Conservation (phyloP, 108 stramenopile species). For the Conticribra weissflogii region DNA sequence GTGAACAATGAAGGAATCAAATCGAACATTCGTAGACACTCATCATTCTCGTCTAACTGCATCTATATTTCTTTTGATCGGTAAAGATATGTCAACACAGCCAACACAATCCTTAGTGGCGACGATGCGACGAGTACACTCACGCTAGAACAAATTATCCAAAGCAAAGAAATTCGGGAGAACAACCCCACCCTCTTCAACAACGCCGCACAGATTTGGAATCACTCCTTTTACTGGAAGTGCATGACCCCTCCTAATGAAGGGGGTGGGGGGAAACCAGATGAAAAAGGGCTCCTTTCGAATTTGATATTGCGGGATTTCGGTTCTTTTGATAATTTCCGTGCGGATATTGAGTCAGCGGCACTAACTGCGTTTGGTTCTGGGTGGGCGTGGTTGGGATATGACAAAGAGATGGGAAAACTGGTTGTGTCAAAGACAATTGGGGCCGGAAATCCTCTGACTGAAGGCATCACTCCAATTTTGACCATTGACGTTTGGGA, state of each 20-base stretch:
- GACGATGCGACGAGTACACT: conserved; percentile 31
- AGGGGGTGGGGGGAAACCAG: conserved; percentile 62
- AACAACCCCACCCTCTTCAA: conserved; percentile 57
- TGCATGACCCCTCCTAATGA: conserved; percentile 43
- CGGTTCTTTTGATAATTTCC: conserved; percentile 45
- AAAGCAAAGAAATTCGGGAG: conserved; percentile 10
- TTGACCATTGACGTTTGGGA: conserved; percentile 91
- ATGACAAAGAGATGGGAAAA: conserved; percentile 48
- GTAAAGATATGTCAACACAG: conserved; percentile 42
- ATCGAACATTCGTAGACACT: too few species aligned
- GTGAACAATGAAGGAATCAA: not conserved
- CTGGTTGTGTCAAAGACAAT: conserved; percentile 47
- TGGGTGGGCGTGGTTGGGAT: conserved; percentile 91
- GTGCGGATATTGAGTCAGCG: conserved; percentile 32
- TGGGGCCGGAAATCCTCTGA: conserved; percentile 50
- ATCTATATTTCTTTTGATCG: not conserved
- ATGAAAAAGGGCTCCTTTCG: conserved; percentile 33
- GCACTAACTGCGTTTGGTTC: conserved; percentile 61
- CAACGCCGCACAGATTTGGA: conserved; percentile 73
- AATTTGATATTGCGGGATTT: conserved; percentile 47
- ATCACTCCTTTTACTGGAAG: conserved; percentile 84
- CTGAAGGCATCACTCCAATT: conserved; percentile 72
- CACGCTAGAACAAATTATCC: conserved; percentile 41
- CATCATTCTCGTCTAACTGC: not conserved
- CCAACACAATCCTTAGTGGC: conserved; percentile 39